Evolutionary conservation across 2,329 filamentous ascomycete species (phyloP).

Genomic region (Pyrenophora teres): DNA sequence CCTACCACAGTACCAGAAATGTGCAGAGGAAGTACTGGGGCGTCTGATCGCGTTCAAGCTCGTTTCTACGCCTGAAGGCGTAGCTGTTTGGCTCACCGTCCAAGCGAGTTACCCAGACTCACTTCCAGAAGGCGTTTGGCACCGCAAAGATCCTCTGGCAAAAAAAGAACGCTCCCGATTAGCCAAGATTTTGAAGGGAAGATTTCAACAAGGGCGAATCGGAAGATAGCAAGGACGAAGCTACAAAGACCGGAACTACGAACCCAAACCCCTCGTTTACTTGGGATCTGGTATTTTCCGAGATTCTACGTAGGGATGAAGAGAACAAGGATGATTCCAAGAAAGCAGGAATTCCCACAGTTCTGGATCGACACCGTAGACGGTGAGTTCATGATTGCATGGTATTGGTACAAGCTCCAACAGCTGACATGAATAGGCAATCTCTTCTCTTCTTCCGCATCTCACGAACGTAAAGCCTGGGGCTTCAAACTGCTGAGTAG

Average conservation of each 20-base stretch:
- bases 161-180: constrained; percentile 70
- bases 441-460: constrained; percentile 79
- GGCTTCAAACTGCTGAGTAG: constrained; percentile 87
- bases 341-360: constrained; percentile 63
- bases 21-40: constrained; percentile 66
- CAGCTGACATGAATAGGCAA: constrained; percentile 62
- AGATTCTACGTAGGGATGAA: constrained; percentile 37
- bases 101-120: constrained; percentile 66
- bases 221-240: constrained; percentile 51
- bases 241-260: constrained; percentile 71
- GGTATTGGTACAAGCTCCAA: constrained; percentile 6
- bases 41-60: constrained; percentile 68
- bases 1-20: constrained; percentile 55
- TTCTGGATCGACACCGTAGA: constrained; percentile 91
- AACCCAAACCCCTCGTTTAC: constrained; percentile 83
- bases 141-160: constrained; percentile 71
- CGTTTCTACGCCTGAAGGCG: constrained; percentile 81
- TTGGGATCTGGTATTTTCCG: constrained; percentile 77
- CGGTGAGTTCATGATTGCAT: constrained; percentile 60
- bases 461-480: constrained; percentile 87
- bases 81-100: constrained; percentile 83
- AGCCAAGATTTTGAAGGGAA: constrained; percentile 77
- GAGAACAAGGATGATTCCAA: constrained; percentile 34
- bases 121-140: constrained; percentile 74
- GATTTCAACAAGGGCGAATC: constrained; percentile 61